Evolutionary conservation across 192 early-diverging fungal species (phyloP), one percentile per base, ranked within the genome.

Genomic region (Chytriomyces sp.): DNA sequence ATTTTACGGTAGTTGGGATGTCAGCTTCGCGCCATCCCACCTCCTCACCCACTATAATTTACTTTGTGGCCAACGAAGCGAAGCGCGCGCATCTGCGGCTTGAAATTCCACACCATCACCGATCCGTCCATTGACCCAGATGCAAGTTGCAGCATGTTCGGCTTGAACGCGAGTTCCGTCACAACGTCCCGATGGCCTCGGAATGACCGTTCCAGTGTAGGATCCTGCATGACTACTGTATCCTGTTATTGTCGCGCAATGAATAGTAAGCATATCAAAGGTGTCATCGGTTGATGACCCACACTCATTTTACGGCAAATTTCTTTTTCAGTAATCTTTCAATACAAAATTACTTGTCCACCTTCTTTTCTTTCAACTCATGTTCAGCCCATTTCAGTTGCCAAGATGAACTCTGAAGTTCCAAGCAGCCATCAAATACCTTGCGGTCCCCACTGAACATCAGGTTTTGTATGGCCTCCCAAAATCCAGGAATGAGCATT

Each of bases 81-180:
- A 52, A 84, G 86, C 0, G 86, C 86, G 19, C 87, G 59, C 41
- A 88, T 59, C 58, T 86, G 84, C 14, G 86, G 82, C 63, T 84
- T 85, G 55, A 88, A 88, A 66, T 88, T 88, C 87, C 87, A 88
- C 2, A 87, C 75, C 86, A 88, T 86, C n/a, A 88, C 87, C 12
- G 83, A 81, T 59, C 81, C 30, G 62, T 88, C 87, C 66, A 82
- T 72, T 6, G 84, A 86, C 10, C 70, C 72, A 53, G 82, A 84
- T 5, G 87, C 87, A 31, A 88, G 60, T 61, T 88, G 87, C 5
- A 78, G 77, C 84, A 88, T 85, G 10, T 75, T 73, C 6, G 87
- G 86, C 52, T 84, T 83, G 78, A 88, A 88, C 14, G 81, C 37
- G 28, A 88, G 70, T 2, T 71, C 57, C 1, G 86, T 88, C 56